A percentile compares a stretch with the other conserved stretches of the same genome.
Evolutionary conservation across 768 basidiomycete species (phyloP).

Genomic region (Gloeophyllum trabeum): DNA sequence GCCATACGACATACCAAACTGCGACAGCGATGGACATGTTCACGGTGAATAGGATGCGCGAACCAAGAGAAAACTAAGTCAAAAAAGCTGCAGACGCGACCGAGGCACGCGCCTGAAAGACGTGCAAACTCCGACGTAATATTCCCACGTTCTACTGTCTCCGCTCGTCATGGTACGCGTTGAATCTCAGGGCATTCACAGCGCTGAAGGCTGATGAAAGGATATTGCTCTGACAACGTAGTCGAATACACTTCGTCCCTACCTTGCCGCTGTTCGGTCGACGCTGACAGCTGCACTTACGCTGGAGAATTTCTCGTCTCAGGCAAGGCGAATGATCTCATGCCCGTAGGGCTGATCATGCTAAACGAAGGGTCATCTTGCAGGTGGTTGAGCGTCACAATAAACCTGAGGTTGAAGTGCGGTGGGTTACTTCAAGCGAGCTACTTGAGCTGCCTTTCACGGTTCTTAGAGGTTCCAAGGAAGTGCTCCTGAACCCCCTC

Average conservation of each 20-base stretch:
- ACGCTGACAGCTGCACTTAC: slow-evolving; percentile 97
- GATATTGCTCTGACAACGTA: slow-evolving; percentile 18
- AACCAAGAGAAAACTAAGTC: slow-evolving; percentile 1
- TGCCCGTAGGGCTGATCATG: too few species aligned
- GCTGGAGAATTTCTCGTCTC: slow-evolving; percentile 95
- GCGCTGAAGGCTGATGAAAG: slow-evolving; percentile 6
- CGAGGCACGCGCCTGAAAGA: too few species aligned
- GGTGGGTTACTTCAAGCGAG: slow-evolving; percentile 27
- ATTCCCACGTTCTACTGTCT: slow-evolving; percentile 4
- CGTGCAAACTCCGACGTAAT: slow-evolving; percentile 31
- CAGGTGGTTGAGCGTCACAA: slow-evolving; percentile 96
- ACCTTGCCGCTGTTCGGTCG: slow-evolving; percentile 90
- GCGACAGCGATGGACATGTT: slow-evolving; percentile 54
- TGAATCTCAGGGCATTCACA: neutral
- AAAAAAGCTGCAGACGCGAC: neutral
- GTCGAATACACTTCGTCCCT: slow-evolving; percentile 94
- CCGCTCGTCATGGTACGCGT: slow-evolving; percentile 36
- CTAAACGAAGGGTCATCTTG: too few species aligned
- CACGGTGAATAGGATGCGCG: slow-evolving; percentile 5
- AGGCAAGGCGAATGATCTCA: slow-evolving; percentile 57
- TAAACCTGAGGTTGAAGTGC: slow-evolving; percentile 89
- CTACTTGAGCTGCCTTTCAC: neutral
- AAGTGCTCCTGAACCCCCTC: slow-evolving; percentile 88
- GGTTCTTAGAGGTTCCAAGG: slow-evolving; percentile 68
- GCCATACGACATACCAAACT: slow-evolving; percentile 36